Percentiles rank a stretch among this genome's conserved stretches.
phyloP scores from a whole-genome alignment of 371 early-diverging fungal genomes.

The Sporodiniella umbellata region DNA sequence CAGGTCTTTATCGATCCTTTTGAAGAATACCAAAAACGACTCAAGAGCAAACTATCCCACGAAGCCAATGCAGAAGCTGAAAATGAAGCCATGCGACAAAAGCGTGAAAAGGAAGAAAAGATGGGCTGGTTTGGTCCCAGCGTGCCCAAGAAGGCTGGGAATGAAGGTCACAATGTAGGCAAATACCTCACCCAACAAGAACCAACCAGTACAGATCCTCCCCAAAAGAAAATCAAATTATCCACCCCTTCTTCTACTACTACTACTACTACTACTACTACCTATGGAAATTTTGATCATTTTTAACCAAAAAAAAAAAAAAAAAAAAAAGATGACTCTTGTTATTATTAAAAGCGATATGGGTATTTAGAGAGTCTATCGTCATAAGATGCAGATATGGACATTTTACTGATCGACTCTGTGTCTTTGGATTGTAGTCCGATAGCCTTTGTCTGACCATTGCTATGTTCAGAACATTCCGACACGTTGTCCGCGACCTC shows the following conservation, averaged over 20 bases:
- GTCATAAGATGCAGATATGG: slow-evolving; percentile 42
- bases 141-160: slow-evolving; percentile 30
- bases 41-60: slow-evolving; percentile 47
- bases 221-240: slow-evolving; percentile 11
- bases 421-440: slow-evolving; percentile 3
- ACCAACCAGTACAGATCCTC: slow-evolving; percentile 3
- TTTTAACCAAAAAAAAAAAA: slow-evolving; percentile 17
- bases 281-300: slow-evolving; percentile 41
- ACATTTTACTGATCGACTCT: slow-evolving; percentile 4
- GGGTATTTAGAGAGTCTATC: slow-evolving; percentile 23
- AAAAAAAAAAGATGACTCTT: too few species aligned
- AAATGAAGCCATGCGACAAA: slow-evolving; percentile 35
- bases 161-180: slow-evolving; percentile 52
- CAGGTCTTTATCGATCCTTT: slow-evolving; percentile 83
- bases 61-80: slow-evolving; percentile 42
- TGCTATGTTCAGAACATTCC: slow-evolving; percentile 9
- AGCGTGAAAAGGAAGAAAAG: slow-evolving; percentile 48
- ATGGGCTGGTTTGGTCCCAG: slow-evolving; percentile 77
- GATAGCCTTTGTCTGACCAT: slow-evolving; percentile 1
- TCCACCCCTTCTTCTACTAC: too few species aligned
- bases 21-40: slow-evolving; percentile 66
- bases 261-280: neutral
- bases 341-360: neutral
- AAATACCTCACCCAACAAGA: slow-evolving; percentile 72
- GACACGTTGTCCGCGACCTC: slow-evolving; percentile 11